These are phyloP conservation scores for Lecanicillium sp. DNA, from an alignment of 2,329 filamentous ascomycete genomes.

Conservation along the genomic window DNA sequence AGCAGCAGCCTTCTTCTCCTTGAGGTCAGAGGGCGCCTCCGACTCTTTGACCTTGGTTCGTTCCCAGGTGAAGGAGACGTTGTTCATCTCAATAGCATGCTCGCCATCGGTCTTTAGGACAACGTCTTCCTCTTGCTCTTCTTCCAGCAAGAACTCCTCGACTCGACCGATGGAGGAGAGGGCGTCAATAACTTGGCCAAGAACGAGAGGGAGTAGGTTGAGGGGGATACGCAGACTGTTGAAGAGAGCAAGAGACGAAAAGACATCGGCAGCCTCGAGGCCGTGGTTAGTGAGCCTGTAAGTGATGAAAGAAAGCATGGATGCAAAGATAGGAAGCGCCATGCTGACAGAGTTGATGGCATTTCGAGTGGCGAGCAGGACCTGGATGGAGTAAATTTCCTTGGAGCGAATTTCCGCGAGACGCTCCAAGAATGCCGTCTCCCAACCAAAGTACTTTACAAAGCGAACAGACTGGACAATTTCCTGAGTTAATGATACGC, in stretches of 20 bases:
- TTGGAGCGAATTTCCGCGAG: constrained; percentile 65
- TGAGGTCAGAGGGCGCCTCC: constrained; percentile 36
- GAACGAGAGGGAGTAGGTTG: constrained; percentile 80
- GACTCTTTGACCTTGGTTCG: constrained; percentile 30
- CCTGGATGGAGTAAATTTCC: constrained; percentile 80
- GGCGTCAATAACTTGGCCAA: constrained; percentile 85
- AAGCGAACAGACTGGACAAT: constrained; percentile 87
- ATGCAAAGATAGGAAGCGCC: constrained; percentile 86
- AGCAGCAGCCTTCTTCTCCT: constrained; percentile 38
- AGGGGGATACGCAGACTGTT: constrained; percentile 86
- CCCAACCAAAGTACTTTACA: constrained; percentile 97
- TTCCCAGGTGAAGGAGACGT: constrained; percentile 88
- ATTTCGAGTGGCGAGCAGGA: constrained; percentile 76
- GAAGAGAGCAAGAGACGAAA: constrained; percentile 91
- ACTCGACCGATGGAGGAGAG: constrained; percentile 80
- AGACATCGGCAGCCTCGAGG: constrained; percentile 71
- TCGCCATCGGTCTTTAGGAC: constrained; percentile 49
- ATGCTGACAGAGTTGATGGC: constrained; percentile 78
- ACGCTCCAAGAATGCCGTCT: constrained; percentile 74
- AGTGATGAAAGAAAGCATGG: constrained; percentile 91
- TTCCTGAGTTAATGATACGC: constrained; percentile 86
- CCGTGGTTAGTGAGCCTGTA: constrained; percentile 60
- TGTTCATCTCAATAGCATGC: constrained; percentile 63
- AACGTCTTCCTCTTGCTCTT: constrained; percentile 74
- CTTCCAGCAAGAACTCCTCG: constrained; percentile 78